A percentile compares a stretch with the other conserved stretches of the same genome.
Conservation (phyloP, 345 rosid genomes). For the Bruguiera sexangula region DNA sequence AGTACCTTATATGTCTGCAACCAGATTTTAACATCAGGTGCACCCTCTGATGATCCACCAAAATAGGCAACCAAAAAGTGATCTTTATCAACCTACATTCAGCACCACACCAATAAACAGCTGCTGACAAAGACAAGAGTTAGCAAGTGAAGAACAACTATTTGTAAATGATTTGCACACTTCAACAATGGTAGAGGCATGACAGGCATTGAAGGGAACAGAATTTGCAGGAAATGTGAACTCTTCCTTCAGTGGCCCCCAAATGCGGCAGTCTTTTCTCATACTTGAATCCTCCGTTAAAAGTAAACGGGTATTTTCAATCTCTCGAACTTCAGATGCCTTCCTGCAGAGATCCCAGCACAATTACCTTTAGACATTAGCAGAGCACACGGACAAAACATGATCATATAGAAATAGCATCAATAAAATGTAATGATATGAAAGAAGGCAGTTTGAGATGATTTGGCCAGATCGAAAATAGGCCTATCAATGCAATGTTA, state of each 20-base stretch:
- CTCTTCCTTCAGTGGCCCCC: constrained; percentile 42
- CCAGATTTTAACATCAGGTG: constrained; percentile 70
- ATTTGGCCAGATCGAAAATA: too few species aligned
- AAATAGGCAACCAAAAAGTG: constrained; percentile 79
- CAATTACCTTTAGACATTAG: background rate
- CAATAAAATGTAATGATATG: too few species aligned
- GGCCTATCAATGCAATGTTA: too few species aligned
- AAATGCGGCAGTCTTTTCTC: constrained; percentile 27
- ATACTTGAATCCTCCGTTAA: constrained; percentile 22
- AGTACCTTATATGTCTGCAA: constrained; percentile 56
- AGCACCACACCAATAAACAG: constrained; percentile 6
- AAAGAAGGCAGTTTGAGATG: too few species aligned
- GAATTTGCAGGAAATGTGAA: constrained; percentile 64
- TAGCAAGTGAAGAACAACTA: background rate
- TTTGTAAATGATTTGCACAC: constrained; percentile 26
- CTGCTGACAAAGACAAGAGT: background rate
- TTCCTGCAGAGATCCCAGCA: background rate
- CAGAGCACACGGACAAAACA: background rate
- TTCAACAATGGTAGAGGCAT: constrained; percentile 90
- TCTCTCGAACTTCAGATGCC: background rate
- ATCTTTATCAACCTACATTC: constrained; percentile 49
- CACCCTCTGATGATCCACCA: constrained; percentile 57
- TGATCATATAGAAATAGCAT: too few species aligned
- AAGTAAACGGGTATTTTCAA: background rate
- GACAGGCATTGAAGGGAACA: constrained; percentile 81